Percentiles rank a stretch among this genome's conserved stretches.
Conservation (phyloP, 2,329 filamentous ascomycete species). For the Emergomyces orientalis region DNA sequence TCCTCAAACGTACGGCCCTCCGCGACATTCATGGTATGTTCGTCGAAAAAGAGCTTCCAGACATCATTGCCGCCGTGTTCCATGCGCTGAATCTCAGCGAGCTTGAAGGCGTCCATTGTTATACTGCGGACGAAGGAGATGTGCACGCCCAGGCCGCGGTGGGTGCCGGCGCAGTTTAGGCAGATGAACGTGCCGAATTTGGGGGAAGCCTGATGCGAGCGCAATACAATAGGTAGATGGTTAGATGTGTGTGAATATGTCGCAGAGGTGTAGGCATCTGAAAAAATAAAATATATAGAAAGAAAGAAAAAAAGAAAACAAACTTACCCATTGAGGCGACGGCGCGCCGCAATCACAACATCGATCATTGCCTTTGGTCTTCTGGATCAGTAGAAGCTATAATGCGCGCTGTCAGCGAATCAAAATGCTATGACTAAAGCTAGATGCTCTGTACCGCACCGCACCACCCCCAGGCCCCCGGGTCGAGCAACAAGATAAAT, state of each 20-base stretch:
- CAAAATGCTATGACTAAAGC: neutral
- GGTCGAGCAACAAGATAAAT: neutral
- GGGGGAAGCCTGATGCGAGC: conserved; percentile 53
- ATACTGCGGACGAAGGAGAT: conserved; percentile 97
- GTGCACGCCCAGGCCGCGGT: conserved; percentile 90
- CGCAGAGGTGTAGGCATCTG: neutral
- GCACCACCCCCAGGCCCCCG: neutral
- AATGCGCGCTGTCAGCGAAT: conserved; percentile 3
- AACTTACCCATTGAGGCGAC: conserved; percentile 96
- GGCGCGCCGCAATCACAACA: conserved; percentile 96
- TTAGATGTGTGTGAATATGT: neutral
- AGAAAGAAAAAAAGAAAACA: conserved; percentile 23
- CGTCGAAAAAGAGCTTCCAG: conserved; percentile 81
- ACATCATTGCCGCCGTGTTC: conserved; percentile 78
- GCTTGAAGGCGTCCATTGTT: conserved; percentile 98
- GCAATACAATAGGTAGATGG: conserved; percentile 5
- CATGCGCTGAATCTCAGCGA: conserved; percentile 87
- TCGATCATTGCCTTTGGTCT: conserved; percentile 74
- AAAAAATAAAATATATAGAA: neutral
- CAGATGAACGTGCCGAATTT: conserved; percentile 99
- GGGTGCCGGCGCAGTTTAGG: conserved; percentile 86
- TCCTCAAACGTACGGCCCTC: conserved; percentile 68
- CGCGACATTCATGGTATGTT: conserved; percentile 56
- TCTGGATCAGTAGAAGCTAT: conserved; percentile 83
- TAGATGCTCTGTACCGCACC: neutral